A percentile compares a stretch with the other conserved stretches of the same genome.
Evolutionary conservation across 1,284 basidiomycete genomes (phyloP).

Genomic region (Sporisorium reilianum): DNA sequence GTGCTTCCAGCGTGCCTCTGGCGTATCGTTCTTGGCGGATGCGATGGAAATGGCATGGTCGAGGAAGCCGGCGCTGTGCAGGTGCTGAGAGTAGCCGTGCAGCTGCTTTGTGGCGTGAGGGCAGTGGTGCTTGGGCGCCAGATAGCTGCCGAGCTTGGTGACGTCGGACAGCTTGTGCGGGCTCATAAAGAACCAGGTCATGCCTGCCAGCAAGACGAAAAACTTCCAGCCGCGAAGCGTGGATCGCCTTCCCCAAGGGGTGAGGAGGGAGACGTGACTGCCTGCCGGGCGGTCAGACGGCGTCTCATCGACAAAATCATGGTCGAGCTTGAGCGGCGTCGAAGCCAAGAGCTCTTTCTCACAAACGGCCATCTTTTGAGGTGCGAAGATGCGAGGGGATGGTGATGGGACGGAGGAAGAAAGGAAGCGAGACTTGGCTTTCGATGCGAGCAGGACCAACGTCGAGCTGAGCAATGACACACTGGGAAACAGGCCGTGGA

Average conservation of each 20-base stretch:
- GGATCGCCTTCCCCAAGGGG: neutral
- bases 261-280: neutral
- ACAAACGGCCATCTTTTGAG: conserved; percentile 17
- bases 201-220: neutral
- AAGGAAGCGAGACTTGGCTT: neutral
- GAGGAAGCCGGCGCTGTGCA: conserved; percentile 15
- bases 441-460: neutral
- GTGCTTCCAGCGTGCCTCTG: conserved; percentile 29
- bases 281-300: neutral
- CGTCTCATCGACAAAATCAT: conserved; percentile 12
- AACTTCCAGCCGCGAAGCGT: conserved; percentile 6
- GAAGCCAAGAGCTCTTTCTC: conserved; percentile 7
- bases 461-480: neutral
- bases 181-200: neutral
- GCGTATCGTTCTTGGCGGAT: neutral
- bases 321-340: conserved; percentile 21
- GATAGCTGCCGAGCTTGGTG: neutral
- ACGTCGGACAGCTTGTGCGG: neutral
- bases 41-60: neutral
- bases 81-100: conserved; percentile 22
- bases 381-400: neutral
- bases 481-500: neutral
- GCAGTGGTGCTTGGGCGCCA: conserved; percentile 1
- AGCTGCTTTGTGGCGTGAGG: conserved; percentile 10
- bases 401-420: neutral